Base-by-base conservation (phyloP, 2,329 filamentous ascomycete genomes). In the Colletotrichum magnum region DNA sequence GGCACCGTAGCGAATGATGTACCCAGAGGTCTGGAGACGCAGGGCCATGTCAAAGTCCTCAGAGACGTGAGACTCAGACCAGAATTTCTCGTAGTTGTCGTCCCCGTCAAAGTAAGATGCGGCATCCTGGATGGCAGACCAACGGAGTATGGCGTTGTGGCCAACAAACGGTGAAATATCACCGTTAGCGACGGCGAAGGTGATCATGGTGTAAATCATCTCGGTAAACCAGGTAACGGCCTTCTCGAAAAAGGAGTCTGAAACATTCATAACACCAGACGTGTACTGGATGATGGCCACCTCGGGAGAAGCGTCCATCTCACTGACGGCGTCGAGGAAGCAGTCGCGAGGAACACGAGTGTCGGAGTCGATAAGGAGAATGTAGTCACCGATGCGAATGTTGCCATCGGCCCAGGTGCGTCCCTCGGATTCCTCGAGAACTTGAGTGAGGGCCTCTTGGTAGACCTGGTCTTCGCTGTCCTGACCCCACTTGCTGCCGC, bases 21-120 rank as follows among this genome's bases (percentile, higher is more conserved):
- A 93, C 26, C 91, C 91, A 18, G 83, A 83, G 71, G 88, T 89
- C 78, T 94, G 92, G 5, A 94, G 84, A 43, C 92, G 90, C 1
- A 94, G 85, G 12, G 90, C 87, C 80, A 94, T 92, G 70, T 94
- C 92, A 63, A 94, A 94, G 74, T 94, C 92, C 71, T 94, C 92
- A 0, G 92, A 94, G 0, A 94, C 92, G 73, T 92, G 91, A 5
- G 85, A 86, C 76, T 94, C 92, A 7, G 91, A 93, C 92, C 92
- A 94, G 80, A 89, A 93, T 73, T 90, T 89, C 15, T 89, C 87
- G 72, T 89, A 85, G 12, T 86, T 87, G 60, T 89, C 88, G 63
- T 89, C 83, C 43, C 87, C 86, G 58, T 82, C 79, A 18, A 74
- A 57, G 52, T 74, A 74, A 7, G 73, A 67, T 3, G 77, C 76